Base-by-base conservation (phyloP, 2,329 filamentous ascomycete genomes). In the Westerdykella sp. region DNA sequence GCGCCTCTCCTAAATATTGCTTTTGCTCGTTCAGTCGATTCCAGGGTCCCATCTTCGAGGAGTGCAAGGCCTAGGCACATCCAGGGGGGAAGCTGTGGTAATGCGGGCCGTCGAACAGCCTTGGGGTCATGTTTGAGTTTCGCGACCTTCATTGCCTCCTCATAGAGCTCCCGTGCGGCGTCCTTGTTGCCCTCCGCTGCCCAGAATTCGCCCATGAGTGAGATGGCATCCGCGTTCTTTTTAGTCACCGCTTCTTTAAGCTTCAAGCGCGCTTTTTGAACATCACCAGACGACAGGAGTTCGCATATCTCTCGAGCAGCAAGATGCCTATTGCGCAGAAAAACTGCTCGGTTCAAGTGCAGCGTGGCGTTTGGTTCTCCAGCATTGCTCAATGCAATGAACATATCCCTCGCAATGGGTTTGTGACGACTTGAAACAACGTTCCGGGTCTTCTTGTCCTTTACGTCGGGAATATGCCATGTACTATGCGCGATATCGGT, bases 1-100 rank as follows among this genome's bases (percentile, higher is more conserved):
- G 63, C 62, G 13, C 70, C 71, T 21, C 56, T 59, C 14, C 60
- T 45, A 21, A 69, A 65, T 5, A 59, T 65, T 14, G 48, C 47
- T 34, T 57, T 55, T 3, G 65, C 64, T 40, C 52, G 44, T 7
- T 46, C 50, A 13, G 42, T 50, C 3, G 43, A 28, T 5, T 49
- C 39, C 0, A 52, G 45, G 25, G 56, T 48, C 13, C 48, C 41
- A 12, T 50, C 38, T 6, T 39, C n/a, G 10, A 57, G 49, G 6
- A 61, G 40, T 1, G 63, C 42, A n/a, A 47, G 52, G 3, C 57
- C 61, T 6, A 66, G 53, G 5, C 57, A 55, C 30, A 51, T 64
- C 63, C 63, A 67, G 1, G 62, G 60, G 4, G 52, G 46, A 3
- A 53, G 48, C n/a, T 57, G 43, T 6, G 60, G 59, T 7, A 62